Conservation (phyloP, 2,329 filamentous ascomycete genomes). For the Curvularia sp. region DNA sequence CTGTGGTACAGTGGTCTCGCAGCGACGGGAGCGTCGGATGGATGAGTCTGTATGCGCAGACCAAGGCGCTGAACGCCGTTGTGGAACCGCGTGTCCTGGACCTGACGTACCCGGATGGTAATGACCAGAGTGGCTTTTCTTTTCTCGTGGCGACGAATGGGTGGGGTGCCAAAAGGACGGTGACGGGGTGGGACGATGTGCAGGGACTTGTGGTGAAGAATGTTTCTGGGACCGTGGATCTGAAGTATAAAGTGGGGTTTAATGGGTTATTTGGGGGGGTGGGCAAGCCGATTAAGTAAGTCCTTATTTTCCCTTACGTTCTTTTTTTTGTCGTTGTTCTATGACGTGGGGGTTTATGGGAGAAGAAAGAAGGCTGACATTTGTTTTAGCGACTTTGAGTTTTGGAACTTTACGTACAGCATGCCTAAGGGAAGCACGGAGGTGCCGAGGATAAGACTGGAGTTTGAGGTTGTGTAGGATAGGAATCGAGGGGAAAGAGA, state of each 20-base stretch:
- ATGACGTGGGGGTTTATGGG: too few species aligned
- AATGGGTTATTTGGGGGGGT: slow-evolving; percentile 52
- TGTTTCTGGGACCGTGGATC: slow-evolving; percentile 56
- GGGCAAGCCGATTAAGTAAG: slow-evolving; percentile 43
- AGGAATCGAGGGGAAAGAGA: too few species aligned
- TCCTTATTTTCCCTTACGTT: background rate
- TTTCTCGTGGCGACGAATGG: slow-evolving; percentile 59
- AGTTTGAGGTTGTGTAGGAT: slow-evolving; percentile 26
- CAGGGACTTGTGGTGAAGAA: slow-evolving; percentile 55
- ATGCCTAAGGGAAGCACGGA: slow-evolving; percentile 40
- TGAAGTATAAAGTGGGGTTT: slow-evolving; percentile 53
- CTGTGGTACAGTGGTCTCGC: slow-evolving; percentile 64
- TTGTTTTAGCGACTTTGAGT: slow-evolving; percentile 37
- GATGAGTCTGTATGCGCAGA: slow-evolving; percentile 40
- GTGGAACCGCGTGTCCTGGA: slow-evolving; percentile 50
- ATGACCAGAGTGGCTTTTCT: slow-evolving; percentile 57
- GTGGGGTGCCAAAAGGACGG: slow-evolving; percentile 51
- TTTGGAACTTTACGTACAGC: slow-evolving; percentile 54
- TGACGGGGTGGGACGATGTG: slow-evolving; percentile 58
- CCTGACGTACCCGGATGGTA: slow-evolving; percentile 63
- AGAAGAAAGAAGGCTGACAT: too few species aligned
- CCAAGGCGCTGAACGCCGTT: slow-evolving; percentile 29
- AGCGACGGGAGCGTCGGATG: slow-evolving; percentile 35
- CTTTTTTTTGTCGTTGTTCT: background rate
- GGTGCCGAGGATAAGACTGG: slow-evolving; percentile 33